Base-by-base conservation (phyloP, 768 basidiomycete species). In the Hysterangium stoloniferum region DNA sequence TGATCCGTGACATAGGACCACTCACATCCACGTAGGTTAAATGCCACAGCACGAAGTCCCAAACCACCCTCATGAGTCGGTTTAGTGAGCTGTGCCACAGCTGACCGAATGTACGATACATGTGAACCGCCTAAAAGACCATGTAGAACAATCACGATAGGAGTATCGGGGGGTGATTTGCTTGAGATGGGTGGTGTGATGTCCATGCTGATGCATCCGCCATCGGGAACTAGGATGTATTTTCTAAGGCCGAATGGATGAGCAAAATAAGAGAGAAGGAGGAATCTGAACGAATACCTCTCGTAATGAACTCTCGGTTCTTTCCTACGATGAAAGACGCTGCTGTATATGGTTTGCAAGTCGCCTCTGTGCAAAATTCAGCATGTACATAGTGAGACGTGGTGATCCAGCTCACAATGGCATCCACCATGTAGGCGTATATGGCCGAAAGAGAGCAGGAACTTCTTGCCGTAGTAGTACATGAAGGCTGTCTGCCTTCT, bases 371-470 rank as follows among this genome's bases (percentile, higher is more conserved):
- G 43, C 11, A 9, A 17, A 47, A 19, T 35, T 11, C 11, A 19
- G 12, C 19, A 49, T 15, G 12, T 27, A 4, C 3, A 19, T 28
- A 33, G 20, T n/a, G 29, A 17, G 2, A 22, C 15, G n/a, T 11
- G n/a, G 17, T 9, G 15, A 48, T 17, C 6, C n/a, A n/a, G 22
- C 37, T 20, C 55, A 60, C 59, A 50, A 45, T 27, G 59, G 59
- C 25, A 60, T 38, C 57, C 55, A 60, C 59, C 59, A 60, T 35
- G 35, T 15, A n/a, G 17, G 22, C 15, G 24, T 12, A 29, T 52
- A 53, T 11, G 20, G 67, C 66, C 74, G 75, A 48, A 9, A n/a
- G 43, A 51, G 24, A 37, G 34, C 11, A 35, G 34, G 34, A 35
- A 35, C 34, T n/a, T n/a, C n/a, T n/a, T n/a, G n/a, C n/a, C n/a